A percentile compares a stretch with the other conserved stretches of the same genome.
Conservation (phyloP, 768 basidiomycete genomes). For the Phaeotremella fagi region DNA sequence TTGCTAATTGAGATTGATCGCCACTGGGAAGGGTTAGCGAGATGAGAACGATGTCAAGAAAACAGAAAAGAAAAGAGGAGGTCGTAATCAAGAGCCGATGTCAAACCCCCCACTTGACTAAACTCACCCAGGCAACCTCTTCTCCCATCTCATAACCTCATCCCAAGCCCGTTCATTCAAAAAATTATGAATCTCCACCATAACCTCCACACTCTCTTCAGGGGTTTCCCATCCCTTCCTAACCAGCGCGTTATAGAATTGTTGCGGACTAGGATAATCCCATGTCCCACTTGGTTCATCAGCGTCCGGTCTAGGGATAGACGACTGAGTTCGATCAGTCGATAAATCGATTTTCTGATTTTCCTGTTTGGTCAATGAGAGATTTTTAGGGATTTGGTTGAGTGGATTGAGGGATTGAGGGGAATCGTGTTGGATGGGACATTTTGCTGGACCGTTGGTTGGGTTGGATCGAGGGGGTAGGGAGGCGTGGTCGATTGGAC, state of each 20-base stretch:
- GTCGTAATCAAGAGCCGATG: not conserved
- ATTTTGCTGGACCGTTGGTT: constrained; percentile 39
- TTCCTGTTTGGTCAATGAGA: constrained; percentile 59
- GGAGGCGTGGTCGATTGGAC: constrained; percentile 26
- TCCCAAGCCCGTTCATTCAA: constrained; percentile 95
- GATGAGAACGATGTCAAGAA: not conserved
- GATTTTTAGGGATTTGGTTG: constrained; percentile 76
- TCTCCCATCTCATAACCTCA: constrained; percentile 92
- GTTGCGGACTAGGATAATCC: constrained; percentile 97
- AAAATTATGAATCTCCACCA: constrained; percentile 98
- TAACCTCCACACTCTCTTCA: constrained; percentile 81
- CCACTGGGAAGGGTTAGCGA: constrained; percentile 51
- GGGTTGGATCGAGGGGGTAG: not conserved
- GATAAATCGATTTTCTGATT: constrained; percentile 62
- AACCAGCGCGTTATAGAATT: constrained; percentile 95
- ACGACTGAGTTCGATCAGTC: constrained; percentile 68
- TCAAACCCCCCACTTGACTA: too few relatives aligned
- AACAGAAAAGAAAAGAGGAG: not conserved
- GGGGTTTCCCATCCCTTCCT: constrained; percentile 97
- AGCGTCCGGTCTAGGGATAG: constrained; percentile 60
- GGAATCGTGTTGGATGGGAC: constrained; percentile 49
- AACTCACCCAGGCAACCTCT: constrained; percentile 59
- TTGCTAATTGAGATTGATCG: constrained; percentile 67
- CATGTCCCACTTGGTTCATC: constrained; percentile 52
- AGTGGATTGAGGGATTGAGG: constrained; percentile 56